Evolutionary conservation across 106 monocot genomes (phyloP).

Genomic region (Cymbidium sinense): DNA sequence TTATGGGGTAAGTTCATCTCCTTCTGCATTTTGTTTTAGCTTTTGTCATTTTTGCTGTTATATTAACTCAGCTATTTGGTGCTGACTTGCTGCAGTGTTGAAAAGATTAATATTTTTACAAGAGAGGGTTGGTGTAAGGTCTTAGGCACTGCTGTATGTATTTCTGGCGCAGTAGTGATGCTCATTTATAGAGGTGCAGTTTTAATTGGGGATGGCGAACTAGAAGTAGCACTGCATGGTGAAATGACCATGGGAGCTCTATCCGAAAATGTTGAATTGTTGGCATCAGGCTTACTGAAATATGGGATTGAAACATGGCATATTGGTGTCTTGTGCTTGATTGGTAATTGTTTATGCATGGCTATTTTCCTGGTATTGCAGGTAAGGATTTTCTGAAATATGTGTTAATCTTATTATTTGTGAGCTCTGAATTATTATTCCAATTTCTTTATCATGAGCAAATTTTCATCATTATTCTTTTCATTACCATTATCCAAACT

Average conservation of each 20-base stretch:
- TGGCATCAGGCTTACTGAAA: slow-evolving; percentile 14
- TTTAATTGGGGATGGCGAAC: slow-evolving; percentile 24
- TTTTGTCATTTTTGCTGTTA: no score
- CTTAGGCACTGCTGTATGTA: slow-evolving; percentile 49
- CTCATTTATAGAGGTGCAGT: slow-evolving; percentile 70
- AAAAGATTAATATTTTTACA: no score
- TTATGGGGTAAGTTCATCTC: slow-evolving; percentile 36
- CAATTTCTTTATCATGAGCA: no score
- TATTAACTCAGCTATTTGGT: no score
- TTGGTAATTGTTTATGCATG: slow-evolving; percentile 65
- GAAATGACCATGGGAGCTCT: no score
- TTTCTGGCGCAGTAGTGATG: slow-evolving; percentile 71
- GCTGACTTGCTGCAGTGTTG: no score
- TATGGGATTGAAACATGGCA: slow-evolving; percentile 46
- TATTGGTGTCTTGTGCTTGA: slow-evolving; percentile 25
- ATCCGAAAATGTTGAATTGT: slow-evolving; percentile 14
- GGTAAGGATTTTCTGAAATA: slow-evolving; percentile 19
- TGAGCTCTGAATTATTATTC: no score
- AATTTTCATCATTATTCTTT: no score
- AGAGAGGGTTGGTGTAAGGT: slow-evolving; percentile 56
- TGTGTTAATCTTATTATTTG: no score
- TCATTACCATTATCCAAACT: no score
- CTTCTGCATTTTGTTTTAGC: no score
- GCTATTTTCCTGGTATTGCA: slow-evolving; percentile 70
- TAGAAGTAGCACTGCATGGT: no score